phyloP scores from a whole-genome alignment of 2,329 filamentous ascomycete species.

The Daldinia sp. region DNA sequence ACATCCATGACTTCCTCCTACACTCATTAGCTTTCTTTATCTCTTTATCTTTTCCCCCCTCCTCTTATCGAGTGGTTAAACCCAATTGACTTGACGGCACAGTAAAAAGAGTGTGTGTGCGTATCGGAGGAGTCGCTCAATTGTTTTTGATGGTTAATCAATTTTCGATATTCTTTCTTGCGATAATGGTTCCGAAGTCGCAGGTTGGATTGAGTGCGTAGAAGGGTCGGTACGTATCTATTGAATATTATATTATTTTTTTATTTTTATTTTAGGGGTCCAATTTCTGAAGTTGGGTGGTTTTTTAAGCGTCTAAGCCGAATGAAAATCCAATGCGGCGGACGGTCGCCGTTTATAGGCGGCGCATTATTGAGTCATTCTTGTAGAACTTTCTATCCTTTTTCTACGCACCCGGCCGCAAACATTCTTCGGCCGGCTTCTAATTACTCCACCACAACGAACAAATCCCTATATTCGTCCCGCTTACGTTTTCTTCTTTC shows the following conservation, averaged over 20 bases:
- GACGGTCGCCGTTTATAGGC: conserved; percentile 52
- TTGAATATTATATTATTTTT: background rate
- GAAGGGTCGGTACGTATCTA: conserved; percentile 20
- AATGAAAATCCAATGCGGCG: conserved; percentile 49
- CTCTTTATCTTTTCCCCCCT: conserved; percentile 23
- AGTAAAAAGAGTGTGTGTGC: background rate
- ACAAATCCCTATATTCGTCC: conserved; percentile 18
- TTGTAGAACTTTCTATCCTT: conserved; percentile 53
- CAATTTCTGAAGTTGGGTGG: conserved; percentile 14
- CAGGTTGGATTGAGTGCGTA: conserved; percentile 14
- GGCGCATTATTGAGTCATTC: conserved; percentile 46
- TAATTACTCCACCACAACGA: conserved; percentile 33
- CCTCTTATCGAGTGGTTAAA: conserved; percentile 15
- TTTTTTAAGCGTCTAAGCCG: conserved; percentile 24
- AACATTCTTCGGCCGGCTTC: conserved; percentile 34
- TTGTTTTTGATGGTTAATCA: background rate
- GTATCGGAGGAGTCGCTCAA: background rate
- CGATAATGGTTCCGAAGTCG: conserved; percentile 5
- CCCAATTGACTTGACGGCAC: background rate
- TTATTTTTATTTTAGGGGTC: conserved; percentile 8
- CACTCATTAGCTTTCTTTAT: conserved; percentile 5
- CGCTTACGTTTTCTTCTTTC: conserved; percentile 30
- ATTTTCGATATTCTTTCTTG: background rate
- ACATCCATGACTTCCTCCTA: conserved; percentile 43
- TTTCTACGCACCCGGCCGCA: conserved; percentile 36